phyloP scores from a whole-genome alignment of 495 filamentous ascomycete genomes.

The Schizothecium vesticola region DNA sequence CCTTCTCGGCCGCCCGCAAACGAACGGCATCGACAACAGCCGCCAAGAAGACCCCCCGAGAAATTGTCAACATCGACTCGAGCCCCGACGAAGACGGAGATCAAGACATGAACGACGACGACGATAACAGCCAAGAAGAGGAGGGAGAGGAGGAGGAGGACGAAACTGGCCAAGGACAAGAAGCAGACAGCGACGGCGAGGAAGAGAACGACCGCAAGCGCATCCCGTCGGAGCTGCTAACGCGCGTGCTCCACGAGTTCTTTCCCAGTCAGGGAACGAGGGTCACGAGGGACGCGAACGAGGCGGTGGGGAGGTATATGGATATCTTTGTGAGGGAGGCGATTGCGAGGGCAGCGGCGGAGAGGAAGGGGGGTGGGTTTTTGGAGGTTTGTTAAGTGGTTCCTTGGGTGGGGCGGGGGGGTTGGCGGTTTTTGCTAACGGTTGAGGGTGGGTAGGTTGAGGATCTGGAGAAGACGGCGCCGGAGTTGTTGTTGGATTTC shows the following conservation, averaged over 20 bases:
- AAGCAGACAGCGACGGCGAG: slow-evolving; percentile 14
- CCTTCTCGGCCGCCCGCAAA: not conserved
- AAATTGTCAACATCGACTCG: not conserved
- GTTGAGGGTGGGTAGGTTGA: slow-evolving; percentile 48
- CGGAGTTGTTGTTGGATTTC: slow-evolving; percentile 87
- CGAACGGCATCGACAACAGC: not conserved
- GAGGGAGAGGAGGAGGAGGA: slow-evolving; percentile 26
- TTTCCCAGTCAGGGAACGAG: slow-evolving; percentile 64
- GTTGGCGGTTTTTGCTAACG: not conserved
- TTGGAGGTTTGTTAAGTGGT: slow-evolving; percentile 61
- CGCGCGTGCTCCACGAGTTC: slow-evolving; percentile 68
- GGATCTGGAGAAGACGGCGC: slow-evolving; percentile 85
- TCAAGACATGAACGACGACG: slow-evolving; percentile 17
- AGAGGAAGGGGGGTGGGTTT: slow-evolving; percentile 58
- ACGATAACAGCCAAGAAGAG: slow-evolving; percentile 15
- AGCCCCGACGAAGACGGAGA: slow-evolving; percentile 16
- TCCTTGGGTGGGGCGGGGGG: not conserved
- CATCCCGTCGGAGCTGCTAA: slow-evolving; percentile 71
- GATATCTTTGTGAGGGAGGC: slow-evolving; percentile 92
- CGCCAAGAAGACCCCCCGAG: not conserved
- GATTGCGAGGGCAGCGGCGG: slow-evolving; percentile 71
- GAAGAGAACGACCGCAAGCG: slow-evolving; percentile 15
- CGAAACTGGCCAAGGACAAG: slow-evolving; percentile 4
- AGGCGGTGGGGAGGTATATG: slow-evolving; percentile 76
- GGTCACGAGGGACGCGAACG: slow-evolving; percentile 74